Evolutionary conservation across 495 filamentous ascomycete genomes (phyloP).

Genomic region (Annulohypoxylon stygium): DNA sequence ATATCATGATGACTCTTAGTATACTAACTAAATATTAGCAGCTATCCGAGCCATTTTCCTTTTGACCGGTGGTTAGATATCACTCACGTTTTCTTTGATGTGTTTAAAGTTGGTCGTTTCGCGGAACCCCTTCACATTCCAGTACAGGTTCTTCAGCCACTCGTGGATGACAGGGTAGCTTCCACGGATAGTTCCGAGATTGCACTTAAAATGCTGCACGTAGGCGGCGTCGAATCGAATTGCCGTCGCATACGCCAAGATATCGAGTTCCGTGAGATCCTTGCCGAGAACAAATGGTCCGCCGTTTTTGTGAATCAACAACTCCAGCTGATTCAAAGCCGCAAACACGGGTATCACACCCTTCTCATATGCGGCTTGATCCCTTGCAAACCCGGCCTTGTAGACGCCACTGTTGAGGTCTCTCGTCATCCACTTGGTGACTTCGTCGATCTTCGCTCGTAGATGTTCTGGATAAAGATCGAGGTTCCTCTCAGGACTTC

Average conservation of each 20-base stretch:
- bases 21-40: slow-evolving; percentile 52
- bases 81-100: slow-evolving; percentile 63
- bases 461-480: slow-evolving; percentile 68
- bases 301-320: slow-evolving; percentile 64
- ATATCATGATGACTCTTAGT: slow-evolving; percentile 68
- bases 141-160: slow-evolving; percentile 80
- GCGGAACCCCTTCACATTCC: slow-evolving; percentile 75
- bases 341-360: slow-evolving; percentile 72
- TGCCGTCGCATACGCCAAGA: slow-evolving; percentile 71
- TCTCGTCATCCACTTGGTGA: slow-evolving; percentile 75
- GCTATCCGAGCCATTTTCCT: not conserved
- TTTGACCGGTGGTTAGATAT: not conserved
- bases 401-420: slow-evolving; percentile 79
- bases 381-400: slow-evolving; percentile 75
- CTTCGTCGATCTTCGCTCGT: slow-evolving; percentile 68
- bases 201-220: slow-evolving; percentile 76
- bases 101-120: slow-evolving; percentile 77
- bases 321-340: slow-evolving; percentile 72
- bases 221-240: slow-evolving; percentile 78
- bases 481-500: slow-evolving; percentile 58
- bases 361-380: slow-evolving; percentile 73
- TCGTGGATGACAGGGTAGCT: slow-evolving; percentile 77
- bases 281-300: slow-evolving; percentile 75
- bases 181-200: slow-evolving; percentile 75
- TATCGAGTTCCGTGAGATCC: slow-evolving; percentile 75